Evolutionary conservation across 2,329 filamentous ascomycete species (phyloP), one percentile per base, ranked within the genome.

Genomic region (Cytospora piceicola): DNA sequence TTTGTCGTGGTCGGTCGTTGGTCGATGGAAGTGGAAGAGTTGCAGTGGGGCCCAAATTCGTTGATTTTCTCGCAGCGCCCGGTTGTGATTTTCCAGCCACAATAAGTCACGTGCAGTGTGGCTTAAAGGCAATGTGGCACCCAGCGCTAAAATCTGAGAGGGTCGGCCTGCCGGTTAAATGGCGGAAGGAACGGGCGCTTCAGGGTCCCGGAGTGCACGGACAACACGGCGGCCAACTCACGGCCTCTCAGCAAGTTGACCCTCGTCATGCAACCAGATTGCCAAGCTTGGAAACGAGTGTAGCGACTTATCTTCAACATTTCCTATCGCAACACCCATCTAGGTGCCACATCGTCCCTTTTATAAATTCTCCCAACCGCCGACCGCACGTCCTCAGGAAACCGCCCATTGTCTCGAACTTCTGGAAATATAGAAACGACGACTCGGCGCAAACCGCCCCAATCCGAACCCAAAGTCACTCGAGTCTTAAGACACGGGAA

Each of bases 21-120:
- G 66, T 73, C 70, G 65, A 70, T 67, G 70, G 71, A 71, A 72
- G 61, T 57, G 61, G 39, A 49, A 49, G 22, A 24, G 32, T 34
- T 27, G 24, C 39, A 36, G 63, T 64, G 63, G 63, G 63, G 58
- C 57, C 42, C 29, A 60, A 56, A 62, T 65, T 61, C 34, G 58
- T 34, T 60, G 60, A 62, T 62, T 62, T 52, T 49, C 46, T 49
- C 46, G 46, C 46, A 49, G n/a, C 46, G 46, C 46, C 46, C 46
- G 46, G 46, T 49, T 49, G 46, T 49, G 46, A 49, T 49, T 49
- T 49, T n/a, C 12, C 46, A 49, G 46, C 46, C 46, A 49, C 46
- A 49, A 2, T 49, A 7, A 20, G 46, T 49, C 46, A 49, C 46
- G 46, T 49, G 46, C n/a, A 24, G n/a, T 12, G 46, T 49, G 46